These are phyloP conservation scores for Exophiala bonariae DNA, from an alignment of 2,329 filamentous ascomycete genomes.

Conservation along the genomic window DNA sequence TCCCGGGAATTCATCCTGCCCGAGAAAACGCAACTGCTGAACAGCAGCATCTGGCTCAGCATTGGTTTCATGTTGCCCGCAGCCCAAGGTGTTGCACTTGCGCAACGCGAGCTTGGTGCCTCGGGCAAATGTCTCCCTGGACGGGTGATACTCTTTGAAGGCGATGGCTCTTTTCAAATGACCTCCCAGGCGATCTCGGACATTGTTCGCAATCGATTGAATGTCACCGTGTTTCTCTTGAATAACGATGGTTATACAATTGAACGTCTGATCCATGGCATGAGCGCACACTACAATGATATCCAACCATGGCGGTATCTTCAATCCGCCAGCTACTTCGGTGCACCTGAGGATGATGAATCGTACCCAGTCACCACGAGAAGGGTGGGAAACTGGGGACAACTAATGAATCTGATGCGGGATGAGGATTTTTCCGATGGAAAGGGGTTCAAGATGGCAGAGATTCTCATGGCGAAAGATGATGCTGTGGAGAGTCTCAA, in stretches of 20 bases:
- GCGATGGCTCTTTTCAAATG: conserved; percentile 54
- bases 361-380: too few species aligned
- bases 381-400: too few species aligned
- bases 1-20: conserved; percentile 54
- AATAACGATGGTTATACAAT: conserved; percentile 61
- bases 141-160: conserved; percentile 58
- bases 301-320: conserved; percentile 52
- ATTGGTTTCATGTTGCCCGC: conserved; percentile 63
- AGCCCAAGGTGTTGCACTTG: conserved; percentile 56
- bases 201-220: too few species aligned
- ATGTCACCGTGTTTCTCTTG: conserved; percentile 37
- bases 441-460: neutral
- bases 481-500: conserved; percentile 11
- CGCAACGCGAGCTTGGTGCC: conserved; percentile 41
- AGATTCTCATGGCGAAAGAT: conserved; percentile 10
- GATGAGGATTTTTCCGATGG: too few species aligned
- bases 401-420: too few species aligned
- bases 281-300: conserved; percentile 55
- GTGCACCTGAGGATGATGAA: conserved; percentile 9
- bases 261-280: conserved; percentile 58
- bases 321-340: conserved; percentile 38
- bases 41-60: conserved; percentile 57
- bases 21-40: conserved; percentile 47
- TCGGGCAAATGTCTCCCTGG: conserved; percentile 42
- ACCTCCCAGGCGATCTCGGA: conserved; percentile 42